A percentile compares a stretch with the other conserved stretches of the same genome.
phyloP scores from a whole-genome alignment of 352 stramenopile species.

The Pythium myriotylum region DNA sequence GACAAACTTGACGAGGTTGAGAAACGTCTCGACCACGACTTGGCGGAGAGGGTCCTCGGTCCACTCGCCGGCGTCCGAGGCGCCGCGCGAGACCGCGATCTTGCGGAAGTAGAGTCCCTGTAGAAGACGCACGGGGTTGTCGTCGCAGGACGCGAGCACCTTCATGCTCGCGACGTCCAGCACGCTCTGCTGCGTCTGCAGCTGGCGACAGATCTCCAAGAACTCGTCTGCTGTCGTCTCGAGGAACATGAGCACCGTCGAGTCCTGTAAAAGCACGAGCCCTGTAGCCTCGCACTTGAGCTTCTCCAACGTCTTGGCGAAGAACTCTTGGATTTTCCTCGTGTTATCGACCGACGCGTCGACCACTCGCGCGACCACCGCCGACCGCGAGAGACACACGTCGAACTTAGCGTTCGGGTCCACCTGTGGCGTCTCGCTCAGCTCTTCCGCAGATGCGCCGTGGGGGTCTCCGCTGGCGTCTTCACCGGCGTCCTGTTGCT shows the following conservation, averaged over 20 bases:
- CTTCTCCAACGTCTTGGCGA: conserved; percentile 54
- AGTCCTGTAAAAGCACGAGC: conserved; percentile 56
- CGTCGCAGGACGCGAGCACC: conserved; percentile 65
- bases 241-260: conserved; percentile 54
- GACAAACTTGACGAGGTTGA: conserved; percentile 62
- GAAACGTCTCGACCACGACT: conserved; percentile 48
- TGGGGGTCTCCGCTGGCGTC: conserved; percentile 19
- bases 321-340: conserved; percentile 66
- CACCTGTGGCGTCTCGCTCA: conserved; percentile 3
- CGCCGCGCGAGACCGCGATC: conserved; percentile 34
- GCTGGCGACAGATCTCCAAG: conserved; percentile 41
- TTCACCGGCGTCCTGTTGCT: conserved; percentile 33
- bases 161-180: conserved; percentile 47
- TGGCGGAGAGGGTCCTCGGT: conserved; percentile 47
- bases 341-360: conserved; percentile 49
- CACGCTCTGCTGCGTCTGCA: conserved; percentile 35
- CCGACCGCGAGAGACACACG: conserved; percentile 48
- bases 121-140: conserved; percentile 49
- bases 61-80: conserved; percentile 38
- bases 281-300: conserved; percentile 63
- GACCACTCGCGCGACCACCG: conserved; percentile 41
- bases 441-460: conserved; percentile 19
- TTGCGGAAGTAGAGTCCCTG: conserved; percentile 75
- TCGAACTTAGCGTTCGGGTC: conserved; percentile 38
- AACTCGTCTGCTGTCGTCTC: conserved; percentile 67